These are phyloP conservation scores for Cardamine chenopodiifolia DNA, from an alignment of 345 rosid genomes.

Conservation along the genomic window DNA sequence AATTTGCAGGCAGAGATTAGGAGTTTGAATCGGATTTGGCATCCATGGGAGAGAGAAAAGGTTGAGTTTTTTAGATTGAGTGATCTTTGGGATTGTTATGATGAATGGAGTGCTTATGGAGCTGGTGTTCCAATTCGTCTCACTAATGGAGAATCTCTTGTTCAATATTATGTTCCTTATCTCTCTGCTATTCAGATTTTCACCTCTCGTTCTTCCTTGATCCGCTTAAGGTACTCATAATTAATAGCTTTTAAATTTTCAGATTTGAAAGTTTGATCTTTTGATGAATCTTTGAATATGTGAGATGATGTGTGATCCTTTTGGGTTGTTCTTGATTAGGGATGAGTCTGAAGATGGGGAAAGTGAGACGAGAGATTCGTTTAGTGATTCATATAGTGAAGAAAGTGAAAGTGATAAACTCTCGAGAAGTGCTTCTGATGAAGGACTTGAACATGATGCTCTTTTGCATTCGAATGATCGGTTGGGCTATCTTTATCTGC, in stretches of 20 bases:
- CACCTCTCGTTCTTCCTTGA: conserved; percentile 72
- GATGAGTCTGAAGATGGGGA: conserved; percentile 79
- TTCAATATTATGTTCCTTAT: conserved; percentile 96
- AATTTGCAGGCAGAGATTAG: conserved; percentile 75
- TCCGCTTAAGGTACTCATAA: conserved; percentile 62
- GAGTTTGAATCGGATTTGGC: conserved; percentile 86
- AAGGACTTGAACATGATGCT: conserved; percentile 74
- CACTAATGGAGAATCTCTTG: conserved; percentile 72
- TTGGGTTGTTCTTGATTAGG: conserved; percentile 44
- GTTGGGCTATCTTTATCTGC: conserved; percentile 74
- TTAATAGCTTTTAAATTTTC: not conserved
- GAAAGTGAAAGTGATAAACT: conserved; percentile 89
- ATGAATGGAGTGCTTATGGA: conserved; percentile 99
- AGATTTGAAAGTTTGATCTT: not conserved
- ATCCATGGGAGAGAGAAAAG: conserved; percentile 87
- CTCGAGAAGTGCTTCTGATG: conserved; percentile 88
- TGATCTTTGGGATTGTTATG: conserved; percentile 88
- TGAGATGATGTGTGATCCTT: conserved; percentile 7
- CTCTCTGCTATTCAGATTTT: conserved; percentile 96
- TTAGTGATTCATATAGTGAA: conserved; percentile 82
- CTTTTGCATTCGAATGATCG: conserved; percentile 68
- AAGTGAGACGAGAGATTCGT: conserved; percentile 76
- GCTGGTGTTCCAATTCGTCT: conserved; percentile 88
- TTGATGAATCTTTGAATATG: conserved; percentile 2
- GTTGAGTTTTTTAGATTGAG: conserved; percentile 81